Conservation (phyloP, 1,139 yeast species). For the Yamadazyma dushanensis region DNA sequence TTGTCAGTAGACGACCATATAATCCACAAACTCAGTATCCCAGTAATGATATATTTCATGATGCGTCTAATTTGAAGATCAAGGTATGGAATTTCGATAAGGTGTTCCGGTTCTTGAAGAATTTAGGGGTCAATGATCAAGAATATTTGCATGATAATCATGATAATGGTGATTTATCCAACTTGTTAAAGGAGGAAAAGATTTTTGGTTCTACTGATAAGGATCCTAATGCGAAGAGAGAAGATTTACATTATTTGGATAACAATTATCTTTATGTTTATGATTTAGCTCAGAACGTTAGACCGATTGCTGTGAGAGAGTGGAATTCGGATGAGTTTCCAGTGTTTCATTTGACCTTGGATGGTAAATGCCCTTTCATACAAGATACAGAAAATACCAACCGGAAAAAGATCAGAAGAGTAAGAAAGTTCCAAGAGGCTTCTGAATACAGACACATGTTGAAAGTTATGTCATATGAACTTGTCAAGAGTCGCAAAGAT, state of each 20-base stretch:
- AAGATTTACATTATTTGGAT: conserved; percentile 80
- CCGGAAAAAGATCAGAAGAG: conserved; percentile 36
- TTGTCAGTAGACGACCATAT: conserved; percentile 60
- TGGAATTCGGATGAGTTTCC: conserved; percentile 59
- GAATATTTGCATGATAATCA: conserved; percentile 19
- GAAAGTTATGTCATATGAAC: conserved; percentile 35
- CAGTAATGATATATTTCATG: conserved; percentile 63
- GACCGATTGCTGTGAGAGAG: conserved; percentile 84
- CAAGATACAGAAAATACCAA: conserved; percentile 47
- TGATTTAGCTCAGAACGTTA: conserved; percentile 74
- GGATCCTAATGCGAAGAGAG: conserved; percentile 82
- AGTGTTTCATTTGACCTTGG: conserved; percentile 45
- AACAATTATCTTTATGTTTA: conserved; percentile 68
- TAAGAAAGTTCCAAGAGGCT: conserved; percentile 42
- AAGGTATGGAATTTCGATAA: conserved; percentile 91
- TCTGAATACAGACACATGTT: conserved; percentile 41
- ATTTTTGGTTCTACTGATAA: conserved; percentile 85
- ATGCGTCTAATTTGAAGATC: conserved; percentile 60
- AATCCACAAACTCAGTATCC: conserved; percentile 26
- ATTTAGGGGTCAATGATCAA: conserved; percentile 53
- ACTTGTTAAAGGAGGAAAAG: conserved; percentile 79
- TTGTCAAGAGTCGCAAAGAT: conserved; percentile 27
- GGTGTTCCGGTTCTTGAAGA: conserved; percentile 73
- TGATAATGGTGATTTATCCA: conserved; percentile 47
- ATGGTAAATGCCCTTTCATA: conserved; percentile 74